Conservation (phyloP, 2,329 filamentous ascomycete genomes). For the Fusarium euwallaceae region DNA sequence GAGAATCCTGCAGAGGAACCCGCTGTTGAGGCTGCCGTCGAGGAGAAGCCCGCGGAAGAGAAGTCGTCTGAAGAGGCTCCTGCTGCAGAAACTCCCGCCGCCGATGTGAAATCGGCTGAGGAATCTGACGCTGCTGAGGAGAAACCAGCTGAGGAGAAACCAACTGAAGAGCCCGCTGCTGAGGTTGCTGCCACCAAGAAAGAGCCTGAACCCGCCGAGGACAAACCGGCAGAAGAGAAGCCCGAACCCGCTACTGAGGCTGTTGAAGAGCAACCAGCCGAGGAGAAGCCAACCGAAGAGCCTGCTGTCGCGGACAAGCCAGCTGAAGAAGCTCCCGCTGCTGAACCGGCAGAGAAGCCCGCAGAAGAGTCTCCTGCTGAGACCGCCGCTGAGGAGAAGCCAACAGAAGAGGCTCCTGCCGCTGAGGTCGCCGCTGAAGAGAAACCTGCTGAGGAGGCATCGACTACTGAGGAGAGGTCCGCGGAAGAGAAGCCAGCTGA, state of each 20-base stretch:
- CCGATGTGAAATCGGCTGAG: conserved; percentile 19
- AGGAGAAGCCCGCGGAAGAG: conserved; percentile 30
- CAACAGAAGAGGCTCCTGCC: conserved; percentile 1
- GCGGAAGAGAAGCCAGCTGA: not conserved
- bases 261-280: conserved; percentile 13
- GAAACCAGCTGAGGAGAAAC: conserved; percentile 22
- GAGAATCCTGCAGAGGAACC: conserved; percentile 15
- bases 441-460: not conserved
- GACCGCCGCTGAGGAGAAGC: not conserved
- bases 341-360: not conserved
- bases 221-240: not conserved
- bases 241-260: not conserved
- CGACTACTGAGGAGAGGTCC: not conserved
- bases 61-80: conserved; percentile 28
- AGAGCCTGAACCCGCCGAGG: not conserved
- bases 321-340: not conserved
- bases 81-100: not conserved
- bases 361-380: not conserved
- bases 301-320: not conserved
- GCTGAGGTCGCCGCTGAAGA: conserved; percentile 4
- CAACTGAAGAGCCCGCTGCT: not conserved
- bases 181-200: not conserved
- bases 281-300: conserved; percentile 5
- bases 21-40: conserved; percentile 3
- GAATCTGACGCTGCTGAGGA: conserved; percentile 21